Conservation (phyloP, 2,329 filamentous ascomycete species). For the Aspergillus proliferans region DNA sequence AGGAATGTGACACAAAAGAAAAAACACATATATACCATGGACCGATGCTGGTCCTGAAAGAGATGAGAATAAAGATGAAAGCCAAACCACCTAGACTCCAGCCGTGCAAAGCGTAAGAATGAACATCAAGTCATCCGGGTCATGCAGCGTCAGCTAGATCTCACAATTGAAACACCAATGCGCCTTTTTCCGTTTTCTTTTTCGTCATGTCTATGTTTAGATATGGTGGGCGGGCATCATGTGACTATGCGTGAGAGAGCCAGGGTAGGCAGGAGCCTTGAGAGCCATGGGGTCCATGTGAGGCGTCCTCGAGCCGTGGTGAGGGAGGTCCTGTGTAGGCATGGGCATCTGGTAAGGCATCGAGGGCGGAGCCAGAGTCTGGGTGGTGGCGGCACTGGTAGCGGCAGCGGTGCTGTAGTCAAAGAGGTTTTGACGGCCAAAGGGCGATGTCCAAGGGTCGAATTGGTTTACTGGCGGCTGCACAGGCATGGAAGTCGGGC, state of each 20-base stretch:
- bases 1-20: background rate
- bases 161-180: too few species aligned
- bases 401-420: conserved; percentile 17
- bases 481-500: conserved; percentile 14
- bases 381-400: conserved; percentile 7
- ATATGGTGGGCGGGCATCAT: background rate
- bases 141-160: background rate
- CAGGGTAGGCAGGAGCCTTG: background rate
- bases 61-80: background rate
- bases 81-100: background rate
- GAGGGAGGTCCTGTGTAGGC: conserved; percentile 20
- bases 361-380: conserved; percentile 18
- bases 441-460: conserved; percentile 26
- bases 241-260: background rate
- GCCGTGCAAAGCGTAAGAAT: background rate
- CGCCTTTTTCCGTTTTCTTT: too few species aligned
- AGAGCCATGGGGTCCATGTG: background rate
- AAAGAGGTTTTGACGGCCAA: conserved; percentile 28
- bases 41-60: background rate
- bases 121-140: background rate
- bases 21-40: background rate
- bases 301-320: conserved; percentile 2
- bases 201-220: background rate
- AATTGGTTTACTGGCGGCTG: conserved; percentile 17
- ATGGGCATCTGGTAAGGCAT: conserved; percentile 27